Evolutionary conservation across 805 yeast species (phyloP).

Genomic region (Citeromyces nyonsensis): DNA sequence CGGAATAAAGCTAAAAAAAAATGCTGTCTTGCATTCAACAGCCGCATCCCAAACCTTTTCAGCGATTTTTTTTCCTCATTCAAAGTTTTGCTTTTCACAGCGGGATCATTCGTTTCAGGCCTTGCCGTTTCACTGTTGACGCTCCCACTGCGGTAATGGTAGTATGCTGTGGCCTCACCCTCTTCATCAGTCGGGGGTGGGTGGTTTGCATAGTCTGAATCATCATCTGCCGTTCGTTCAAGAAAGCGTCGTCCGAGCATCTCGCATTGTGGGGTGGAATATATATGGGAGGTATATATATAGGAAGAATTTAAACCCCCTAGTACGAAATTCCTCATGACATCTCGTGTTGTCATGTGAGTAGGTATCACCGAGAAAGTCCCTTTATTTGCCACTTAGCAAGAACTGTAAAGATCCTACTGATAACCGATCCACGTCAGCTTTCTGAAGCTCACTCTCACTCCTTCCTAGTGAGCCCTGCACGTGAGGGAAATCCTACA

Average conservation of each 20-base stretch:
- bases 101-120: constrained; percentile 2
- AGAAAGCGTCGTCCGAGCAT: not conserved
- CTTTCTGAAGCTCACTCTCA: too few species aligned
- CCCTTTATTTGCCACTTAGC: too few species aligned
- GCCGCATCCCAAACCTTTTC: constrained; percentile 52
- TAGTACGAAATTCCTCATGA: too few species aligned
- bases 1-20: constrained; percentile 63
- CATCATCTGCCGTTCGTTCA: constrained; percentile 4
- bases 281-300: not conserved
- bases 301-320: not conserved
- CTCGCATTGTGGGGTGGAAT: not conserved
- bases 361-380: too few species aligned
- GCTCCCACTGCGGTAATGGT: not conserved
- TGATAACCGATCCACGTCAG: too few species aligned
- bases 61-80: constrained; percentile 13
- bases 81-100: not conserved
- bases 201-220: constrained; percentile 19
- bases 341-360: too few species aligned
- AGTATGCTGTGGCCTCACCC: constrained; percentile 9
- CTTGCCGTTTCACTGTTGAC: not conserved
- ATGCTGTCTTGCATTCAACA: constrained; percentile 65
- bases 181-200: constrained; percentile 16
- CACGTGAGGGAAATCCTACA: too few species aligned
- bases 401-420: too few species aligned
- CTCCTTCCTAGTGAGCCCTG: too few species aligned